Evolutionary conservation across 2,329 filamentous ascomycete genomes (phyloP).

Genomic region (Penicillium paneum): DNA sequence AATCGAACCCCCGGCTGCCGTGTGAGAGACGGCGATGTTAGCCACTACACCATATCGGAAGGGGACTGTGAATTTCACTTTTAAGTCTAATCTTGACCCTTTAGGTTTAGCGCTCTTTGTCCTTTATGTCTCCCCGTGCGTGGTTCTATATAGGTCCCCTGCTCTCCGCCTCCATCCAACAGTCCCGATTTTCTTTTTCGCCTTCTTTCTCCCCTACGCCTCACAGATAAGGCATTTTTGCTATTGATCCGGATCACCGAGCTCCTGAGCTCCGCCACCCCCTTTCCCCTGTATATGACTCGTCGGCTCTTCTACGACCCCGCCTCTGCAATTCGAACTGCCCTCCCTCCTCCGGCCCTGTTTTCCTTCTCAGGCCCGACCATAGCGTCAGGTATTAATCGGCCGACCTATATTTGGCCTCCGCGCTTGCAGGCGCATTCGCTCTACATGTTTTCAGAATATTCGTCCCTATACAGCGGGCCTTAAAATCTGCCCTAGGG

Average conservation of each 20-base stretch:
- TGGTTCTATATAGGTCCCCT: neutral
- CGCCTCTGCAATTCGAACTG: neutral
- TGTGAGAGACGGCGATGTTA: constrained; percentile 33
- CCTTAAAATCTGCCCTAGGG: neutral
- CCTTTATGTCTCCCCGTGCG: neutral
- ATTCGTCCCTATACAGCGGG: neutral
- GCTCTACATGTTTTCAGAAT: neutral
- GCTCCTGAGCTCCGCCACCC: neutral
- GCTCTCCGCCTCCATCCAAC: too few relatives aligned
- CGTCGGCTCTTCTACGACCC: neutral
- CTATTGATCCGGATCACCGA: too few relatives aligned
- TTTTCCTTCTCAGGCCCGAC: neutral
- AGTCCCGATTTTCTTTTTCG: too few relatives aligned
- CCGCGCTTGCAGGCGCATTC: neutral
- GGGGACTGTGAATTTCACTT: too few relatives aligned
- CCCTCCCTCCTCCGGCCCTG: neutral
- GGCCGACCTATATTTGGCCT: neutral
- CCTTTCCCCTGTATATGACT: neutral
- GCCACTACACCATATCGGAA: constrained; percentile 31
- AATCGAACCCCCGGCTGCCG: constrained; percentile 32
- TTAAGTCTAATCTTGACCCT: too few relatives aligned
- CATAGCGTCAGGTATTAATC: too few relatives aligned
- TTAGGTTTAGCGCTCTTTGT: too few relatives aligned
- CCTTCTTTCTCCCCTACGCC: neutral
- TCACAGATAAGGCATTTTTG: too few relatives aligned